These are phyloP conservation scores for Peterozyma xylosa DNA, from an alignment of 805 yeast genomes.

Conservation along the genomic window DNA sequence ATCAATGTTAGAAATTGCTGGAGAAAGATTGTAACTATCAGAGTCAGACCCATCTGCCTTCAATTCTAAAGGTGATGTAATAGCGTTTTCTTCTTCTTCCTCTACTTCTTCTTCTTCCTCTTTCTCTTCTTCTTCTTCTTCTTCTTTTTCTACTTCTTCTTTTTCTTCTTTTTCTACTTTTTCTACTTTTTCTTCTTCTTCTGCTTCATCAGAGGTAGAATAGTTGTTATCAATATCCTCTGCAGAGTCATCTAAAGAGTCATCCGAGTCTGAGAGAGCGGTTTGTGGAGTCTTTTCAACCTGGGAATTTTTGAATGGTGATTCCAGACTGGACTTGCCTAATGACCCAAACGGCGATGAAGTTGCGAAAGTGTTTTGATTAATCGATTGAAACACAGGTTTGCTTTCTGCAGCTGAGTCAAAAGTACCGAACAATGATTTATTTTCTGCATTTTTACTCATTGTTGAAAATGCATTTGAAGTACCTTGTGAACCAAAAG, in stretches of 20 bases:
- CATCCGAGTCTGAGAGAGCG: not conserved
- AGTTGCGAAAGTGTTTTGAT: no score
- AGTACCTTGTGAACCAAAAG: constrained; percentile 15
- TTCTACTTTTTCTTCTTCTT: not conserved
- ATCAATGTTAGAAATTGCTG: no score
- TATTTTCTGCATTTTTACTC: no score
- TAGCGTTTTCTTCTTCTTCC: constrained; percentile 1
- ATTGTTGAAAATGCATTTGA: constrained; percentile 2
- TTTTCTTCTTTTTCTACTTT: not conserved
- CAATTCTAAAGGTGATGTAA: no score
- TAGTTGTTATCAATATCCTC: not conserved
- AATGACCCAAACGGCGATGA: constrained; percentile 12
- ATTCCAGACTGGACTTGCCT: not conserved
- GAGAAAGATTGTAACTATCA: no score
- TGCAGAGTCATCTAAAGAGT: not conserved
- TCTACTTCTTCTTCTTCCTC: not conserved
- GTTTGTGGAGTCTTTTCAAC: not conserved
- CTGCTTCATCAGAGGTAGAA: not conserved
- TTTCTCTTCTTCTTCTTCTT: not conserved
- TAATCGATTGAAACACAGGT: no score
- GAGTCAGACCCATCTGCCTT: not conserved
- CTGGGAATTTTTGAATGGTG: not conserved
- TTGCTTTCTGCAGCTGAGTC: no score
- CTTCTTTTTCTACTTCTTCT: not conserved
- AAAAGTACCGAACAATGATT: no score